Evolutionary conservation across 129 eudicot species (phyloP), one percentile per base, ranked within the genome.

Genomic region (Lactuca saligna): DNA sequence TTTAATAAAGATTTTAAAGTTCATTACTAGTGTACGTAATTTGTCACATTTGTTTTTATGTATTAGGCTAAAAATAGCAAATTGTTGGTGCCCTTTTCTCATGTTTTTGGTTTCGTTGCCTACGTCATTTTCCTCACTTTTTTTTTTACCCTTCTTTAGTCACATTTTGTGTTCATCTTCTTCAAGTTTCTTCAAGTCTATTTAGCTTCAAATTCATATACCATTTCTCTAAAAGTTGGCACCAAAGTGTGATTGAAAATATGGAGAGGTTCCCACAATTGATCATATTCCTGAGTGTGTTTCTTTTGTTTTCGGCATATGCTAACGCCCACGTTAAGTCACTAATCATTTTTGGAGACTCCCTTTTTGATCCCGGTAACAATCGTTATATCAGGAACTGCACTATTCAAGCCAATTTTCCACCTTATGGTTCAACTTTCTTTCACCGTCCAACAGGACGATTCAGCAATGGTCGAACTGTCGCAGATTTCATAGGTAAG

Each of bases 391-490:
- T 71, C 81, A 63, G 6, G 61, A 76, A 79, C 35, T 87, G 94
- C 67, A 38, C 66, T 11, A 76, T 77, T 39, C 87, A 76, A 46
- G 89, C 94, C 14, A 82, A 87, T 54, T 87, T 81, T 65, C 84
- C 77, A 5, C 89, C 89, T 17, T 84, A 87, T 14, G 94, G 94
- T 13, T 81, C 76, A 10, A 65, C 15, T 42, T 87, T 71, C 78
- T 87, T 87, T 62, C 78, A 79, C 66, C 79, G 41, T 69, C 87
- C 94, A 10, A 87, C 89, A n/a, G 89, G 94, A 61, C 75, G 94
- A 17, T 87, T 87, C 83, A 87, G 85, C 25, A 83, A 83, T 72
- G 94, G 94, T 61, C 86, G 94, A 68, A 87, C 85, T 8, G 85
- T 87, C 3, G 77, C 77, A 0, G 94, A 87, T 65, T 87, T 87